phyloP scores from a whole-genome alignment of 352 stramenopile species.

The Blastocystis sp. region DNA sequence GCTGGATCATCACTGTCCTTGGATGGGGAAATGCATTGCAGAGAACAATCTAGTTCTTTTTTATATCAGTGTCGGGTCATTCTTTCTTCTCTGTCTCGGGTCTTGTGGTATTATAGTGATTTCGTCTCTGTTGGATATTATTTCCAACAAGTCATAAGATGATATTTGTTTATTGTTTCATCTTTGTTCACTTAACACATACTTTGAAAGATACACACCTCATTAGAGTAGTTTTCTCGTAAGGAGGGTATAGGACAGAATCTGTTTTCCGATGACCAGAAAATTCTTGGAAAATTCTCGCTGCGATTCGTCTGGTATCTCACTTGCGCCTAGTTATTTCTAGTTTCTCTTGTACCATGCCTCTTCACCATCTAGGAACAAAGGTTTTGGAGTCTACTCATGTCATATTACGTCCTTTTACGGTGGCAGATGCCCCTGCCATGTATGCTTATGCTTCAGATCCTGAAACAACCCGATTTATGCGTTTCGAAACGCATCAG shows the following conservation, averaged over 20 bases:
- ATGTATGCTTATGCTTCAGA: constrained; percentile 64
- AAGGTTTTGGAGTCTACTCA: constrained; percentile 11
- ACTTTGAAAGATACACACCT: no score
- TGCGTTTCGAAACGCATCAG: constrained; percentile 48
- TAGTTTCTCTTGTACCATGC: constrained; percentile 26
- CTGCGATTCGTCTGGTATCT: background rate
- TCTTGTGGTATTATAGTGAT: background rate
- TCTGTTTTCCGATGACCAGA: background rate
- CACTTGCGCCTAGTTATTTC: background rate
- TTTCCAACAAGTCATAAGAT: no score
- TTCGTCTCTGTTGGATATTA: background rate
- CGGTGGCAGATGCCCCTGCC: background rate
- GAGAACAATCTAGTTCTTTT: constrained; percentile 43
- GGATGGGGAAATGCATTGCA: constrained; percentile 63
- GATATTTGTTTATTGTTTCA: no score
- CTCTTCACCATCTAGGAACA: constrained; percentile 3
- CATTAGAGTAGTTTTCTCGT: background rate
- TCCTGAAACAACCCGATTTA: constrained; percentile 45
- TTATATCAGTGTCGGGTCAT: constrained; percentile 20
- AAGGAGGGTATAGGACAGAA: background rate
- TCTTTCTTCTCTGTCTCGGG: background rate
- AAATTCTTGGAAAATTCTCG: constrained; percentile 46
- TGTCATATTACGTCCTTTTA: constrained; percentile 49
- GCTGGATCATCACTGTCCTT: constrained; percentile 65
- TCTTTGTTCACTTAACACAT: no score